Evolutionary conservation across 106 monocot species (phyloP).

Genomic region (Apostasia shenzhenica): DNA sequence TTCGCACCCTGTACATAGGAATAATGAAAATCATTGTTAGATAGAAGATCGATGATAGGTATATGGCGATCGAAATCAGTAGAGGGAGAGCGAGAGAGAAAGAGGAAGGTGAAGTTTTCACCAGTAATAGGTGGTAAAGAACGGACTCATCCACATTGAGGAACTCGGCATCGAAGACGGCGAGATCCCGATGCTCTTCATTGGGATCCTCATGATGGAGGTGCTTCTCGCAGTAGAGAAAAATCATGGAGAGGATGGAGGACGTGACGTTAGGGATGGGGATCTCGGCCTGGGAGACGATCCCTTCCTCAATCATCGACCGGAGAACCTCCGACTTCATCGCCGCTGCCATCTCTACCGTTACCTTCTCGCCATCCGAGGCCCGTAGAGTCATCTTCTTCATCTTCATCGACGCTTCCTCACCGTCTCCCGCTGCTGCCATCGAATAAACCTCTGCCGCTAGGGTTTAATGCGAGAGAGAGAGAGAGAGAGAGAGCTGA

Average conservation of each 20-base stretch:
- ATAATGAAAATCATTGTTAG: too few species aligned
- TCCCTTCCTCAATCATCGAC: neutral
- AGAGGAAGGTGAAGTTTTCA: neutral
- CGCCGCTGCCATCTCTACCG: neutral
- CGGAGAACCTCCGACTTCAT: neutral
- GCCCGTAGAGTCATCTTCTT: neutral
- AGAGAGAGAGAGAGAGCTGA: too few species aligned
- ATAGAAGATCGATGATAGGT: too few species aligned
- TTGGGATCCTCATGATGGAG: neutral
- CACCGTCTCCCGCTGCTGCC: neutral
- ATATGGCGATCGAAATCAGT: neutral
- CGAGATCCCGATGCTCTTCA: neutral
- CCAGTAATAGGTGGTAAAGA: neutral
- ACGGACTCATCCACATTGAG: neutral
- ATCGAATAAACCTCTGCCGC: too few species aligned
- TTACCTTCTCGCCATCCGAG: neutral
- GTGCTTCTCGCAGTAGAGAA: constrained; percentile 3
- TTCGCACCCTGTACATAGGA: neutral
- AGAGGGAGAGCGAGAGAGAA: neutral
- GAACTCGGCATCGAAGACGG: neutral
- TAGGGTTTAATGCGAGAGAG: too few species aligned
- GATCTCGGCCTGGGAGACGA: neutral
- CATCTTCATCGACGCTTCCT: too few species aligned
- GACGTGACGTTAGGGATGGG: constrained; percentile 1
- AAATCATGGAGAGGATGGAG: neutral